These are phyloP conservation scores for Phaseolus coccineus DNA, from an alignment of 331 rosid species.

Conservation along the genomic window DNA sequence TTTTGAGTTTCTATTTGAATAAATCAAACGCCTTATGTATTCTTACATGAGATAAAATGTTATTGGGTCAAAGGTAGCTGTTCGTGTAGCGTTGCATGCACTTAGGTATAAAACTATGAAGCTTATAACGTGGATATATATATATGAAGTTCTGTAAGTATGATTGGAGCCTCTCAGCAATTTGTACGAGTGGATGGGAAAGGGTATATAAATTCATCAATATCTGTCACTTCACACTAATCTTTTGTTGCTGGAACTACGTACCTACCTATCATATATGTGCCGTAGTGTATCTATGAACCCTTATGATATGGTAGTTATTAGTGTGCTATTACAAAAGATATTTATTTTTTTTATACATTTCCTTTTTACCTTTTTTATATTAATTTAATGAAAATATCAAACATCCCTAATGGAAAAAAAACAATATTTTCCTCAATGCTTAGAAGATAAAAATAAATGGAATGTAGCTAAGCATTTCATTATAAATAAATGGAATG, in stretches of 20 bases:
- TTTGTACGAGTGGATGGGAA: slow-evolving; percentile 5
- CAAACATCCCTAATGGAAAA: too few species aligned
- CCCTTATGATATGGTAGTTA: neutral
- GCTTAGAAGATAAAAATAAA: too few species aligned
- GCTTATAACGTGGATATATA: neutral
- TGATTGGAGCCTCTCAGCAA: neutral
- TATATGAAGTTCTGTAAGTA: neutral
- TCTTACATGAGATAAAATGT: too few species aligned
- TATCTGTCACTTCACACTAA: neutral
- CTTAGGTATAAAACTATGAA: neutral
- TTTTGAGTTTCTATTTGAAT: too few species aligned
- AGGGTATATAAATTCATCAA: neutral
- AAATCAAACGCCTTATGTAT: too few species aligned
- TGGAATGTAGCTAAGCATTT: too few species aligned
- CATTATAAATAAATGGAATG: too few species aligned
- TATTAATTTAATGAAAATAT: too few species aligned
- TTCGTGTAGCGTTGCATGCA: neutral
- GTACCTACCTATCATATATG: neutral
- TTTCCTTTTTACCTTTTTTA: too few species aligned
- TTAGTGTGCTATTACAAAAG: neutral
- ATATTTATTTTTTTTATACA: too few species aligned
- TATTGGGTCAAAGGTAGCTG: neutral
- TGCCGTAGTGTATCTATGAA: too few species aligned
- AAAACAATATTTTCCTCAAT: too few species aligned
- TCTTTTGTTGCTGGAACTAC: slow-evolving; percentile 1